These are phyloP conservation scores for Linaria vulgaris DNA, from an alignment of 257 asterid genomes.

Conservation along the genomic window DNA sequence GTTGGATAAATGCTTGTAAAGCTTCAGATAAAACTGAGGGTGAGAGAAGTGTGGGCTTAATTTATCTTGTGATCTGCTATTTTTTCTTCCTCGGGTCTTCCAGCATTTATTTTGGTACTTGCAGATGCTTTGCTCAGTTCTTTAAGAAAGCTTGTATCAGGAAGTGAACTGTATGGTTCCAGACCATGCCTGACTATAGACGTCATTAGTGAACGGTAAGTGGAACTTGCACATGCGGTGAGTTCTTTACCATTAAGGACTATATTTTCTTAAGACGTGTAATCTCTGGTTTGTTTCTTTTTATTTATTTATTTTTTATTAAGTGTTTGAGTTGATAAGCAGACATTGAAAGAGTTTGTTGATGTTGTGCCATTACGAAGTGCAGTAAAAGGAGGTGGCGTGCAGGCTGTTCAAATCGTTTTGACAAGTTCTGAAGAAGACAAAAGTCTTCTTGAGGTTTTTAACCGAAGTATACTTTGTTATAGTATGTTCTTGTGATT, in stretches of 20 bases:
- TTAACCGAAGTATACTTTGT: slow-evolving; percentile 18
- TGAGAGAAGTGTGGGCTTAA: slow-evolving; percentile 34
- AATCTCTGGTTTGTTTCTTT: no score
- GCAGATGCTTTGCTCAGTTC: slow-evolving; percentile 68
- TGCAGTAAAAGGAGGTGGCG: slow-evolving; percentile 55
- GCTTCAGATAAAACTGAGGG: slow-evolving; percentile 58
- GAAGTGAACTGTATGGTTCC: slow-evolving; percentile 66
- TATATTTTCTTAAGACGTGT: not conserved
- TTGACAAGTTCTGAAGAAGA: slow-evolving; percentile 78
- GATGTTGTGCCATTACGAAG: slow-evolving; percentile 60
- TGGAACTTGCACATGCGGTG: slow-evolving; percentile 67
- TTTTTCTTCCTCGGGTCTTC: slow-evolving; percentile 10
- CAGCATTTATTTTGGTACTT: slow-evolving; percentile 26
- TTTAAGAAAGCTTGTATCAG: slow-evolving; percentile 62
- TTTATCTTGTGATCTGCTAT: slow-evolving; percentile 3
- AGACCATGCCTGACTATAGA: slow-evolving; percentile 80
- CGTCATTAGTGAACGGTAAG: slow-evolving; percentile 83
- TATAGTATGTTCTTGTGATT: slow-evolving; percentile 12
- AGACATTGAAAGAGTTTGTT: slow-evolving; percentile 56
- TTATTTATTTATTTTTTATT: slow-evolving; percentile 19
- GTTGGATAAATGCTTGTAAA: slow-evolving; percentile 63
- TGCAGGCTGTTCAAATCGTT: slow-evolving; percentile 66
- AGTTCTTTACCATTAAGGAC: slow-evolving; percentile 2
- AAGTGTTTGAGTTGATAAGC: slow-evolving; percentile 35
- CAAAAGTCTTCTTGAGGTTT: slow-evolving; percentile 65